Percentiles rank a stretch among this genome's conserved stretches.
These are phyloP conservation scores for Penicillium parvum DNA, from an alignment of 495 filamentous ascomycete species.

Conservation along the genomic window DNA sequence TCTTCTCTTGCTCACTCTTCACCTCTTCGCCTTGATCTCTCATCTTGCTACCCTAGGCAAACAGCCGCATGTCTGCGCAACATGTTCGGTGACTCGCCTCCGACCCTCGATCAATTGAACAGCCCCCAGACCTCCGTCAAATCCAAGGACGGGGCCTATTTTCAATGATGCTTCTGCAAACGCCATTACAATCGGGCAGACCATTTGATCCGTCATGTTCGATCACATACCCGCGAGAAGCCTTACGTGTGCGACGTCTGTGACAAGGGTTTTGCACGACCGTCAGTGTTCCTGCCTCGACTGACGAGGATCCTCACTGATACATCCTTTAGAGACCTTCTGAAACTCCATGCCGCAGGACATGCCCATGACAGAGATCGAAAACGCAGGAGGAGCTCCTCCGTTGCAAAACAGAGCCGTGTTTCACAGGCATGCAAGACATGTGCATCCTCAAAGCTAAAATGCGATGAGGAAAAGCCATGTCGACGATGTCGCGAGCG, in stretches of 20 bases:
- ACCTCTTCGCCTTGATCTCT: not conserved
- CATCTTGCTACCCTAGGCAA: no score
- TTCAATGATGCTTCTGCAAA: constrained; percentile 53
- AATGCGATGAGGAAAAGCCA: constrained; percentile 49
- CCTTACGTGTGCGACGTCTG: constrained; percentile 48
- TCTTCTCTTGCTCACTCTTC: not conserved
- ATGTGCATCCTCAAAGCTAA: constrained; percentile 50
- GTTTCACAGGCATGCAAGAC: constrained; percentile 52
- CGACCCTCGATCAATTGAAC: constrained; percentile 6
- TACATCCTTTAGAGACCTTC: constrained; percentile 35
- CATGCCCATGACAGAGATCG: constrained; percentile 41
- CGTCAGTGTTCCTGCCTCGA: constrained; percentile 22
- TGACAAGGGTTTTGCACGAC: constrained; percentile 50
- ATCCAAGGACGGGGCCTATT: constrained; percentile 29
- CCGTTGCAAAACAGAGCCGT: constrained; percentile 43
- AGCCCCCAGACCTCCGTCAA: constrained; percentile 11
- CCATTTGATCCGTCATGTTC: constrained; percentile 54
- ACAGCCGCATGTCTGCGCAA: no score
- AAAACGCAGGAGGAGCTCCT: constrained; percentile 42
- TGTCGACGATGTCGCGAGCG: constrained; percentile 47
- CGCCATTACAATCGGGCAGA: constrained; percentile 52
- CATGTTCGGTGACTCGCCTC: constrained; percentile 18
- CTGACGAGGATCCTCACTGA: constrained; percentile 1
- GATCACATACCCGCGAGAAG: constrained; percentile 55
- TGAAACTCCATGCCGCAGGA: constrained; percentile 52